Base-by-base conservation (phyloP, 164 flowering plant species). In the Tetracentron sinense region DNA sequence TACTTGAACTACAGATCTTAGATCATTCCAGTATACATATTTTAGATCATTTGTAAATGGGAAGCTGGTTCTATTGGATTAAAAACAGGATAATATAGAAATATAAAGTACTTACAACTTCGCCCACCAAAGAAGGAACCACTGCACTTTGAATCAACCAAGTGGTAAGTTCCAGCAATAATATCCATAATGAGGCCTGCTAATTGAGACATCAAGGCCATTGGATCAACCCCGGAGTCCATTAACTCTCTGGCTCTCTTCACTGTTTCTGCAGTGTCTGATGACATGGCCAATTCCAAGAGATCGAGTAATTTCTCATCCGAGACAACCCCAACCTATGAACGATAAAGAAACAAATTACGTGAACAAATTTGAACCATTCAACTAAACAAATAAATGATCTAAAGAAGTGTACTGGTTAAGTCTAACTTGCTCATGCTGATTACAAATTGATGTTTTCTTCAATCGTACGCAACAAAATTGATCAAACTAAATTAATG, bases 101-200 rank as follows among this genome's bases (percentile, higher is more conserved):
- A 49, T 56, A 51, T 35, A 30, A 19, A n/a, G 52, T 48, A 79
- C 99, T 89, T 79, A 91, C 99, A 78, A 46, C 75, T 83, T 63
- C 83, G 74, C 59, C 85, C 83, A 60, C 82, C 80, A 62, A 83
- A 72, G 52, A 76, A 64, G 27, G 85, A 74, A 31, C 75, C 75
- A 53, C 73, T 67, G 33, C 64, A 48, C 59, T 81, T 76, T 10
- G 81, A 65, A 73, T 84, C 87, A 51, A 69, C 69, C 44, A 72
- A 63, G 19, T 68, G 83, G 77, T 87, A 80, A 27, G 86, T 82
- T 72, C 98, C 97, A 73, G 97, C 96, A 75, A 94, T 94, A 23
- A 90, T 88, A 75, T 94, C 99, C 92, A 91, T 92, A 62, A 95
- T 92, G 51, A 95, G 90, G 61, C 96, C 86, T 42, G 96, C 99